phyloP scores from a whole-genome alignment of 116 monocot genomes.

The Phalaenopsis hybrid region DNA sequence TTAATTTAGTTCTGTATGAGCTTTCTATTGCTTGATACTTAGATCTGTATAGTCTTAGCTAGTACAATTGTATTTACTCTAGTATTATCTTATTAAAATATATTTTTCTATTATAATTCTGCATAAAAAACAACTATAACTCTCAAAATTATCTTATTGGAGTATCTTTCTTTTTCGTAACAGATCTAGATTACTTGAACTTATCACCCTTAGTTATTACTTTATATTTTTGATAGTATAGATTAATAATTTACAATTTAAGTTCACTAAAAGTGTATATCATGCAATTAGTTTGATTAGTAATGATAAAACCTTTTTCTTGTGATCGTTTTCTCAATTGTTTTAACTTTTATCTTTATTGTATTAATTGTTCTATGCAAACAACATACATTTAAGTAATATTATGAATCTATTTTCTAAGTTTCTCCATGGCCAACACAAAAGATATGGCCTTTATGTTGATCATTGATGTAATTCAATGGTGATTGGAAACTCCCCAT shows the following conservation, averaged over 20 bases:
- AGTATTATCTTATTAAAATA: not conserved
- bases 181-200: not conserved
- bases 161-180: not conserved
- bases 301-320: not conserved
- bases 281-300: not conserved
- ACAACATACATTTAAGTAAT: not conserved
- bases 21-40: not conserved
- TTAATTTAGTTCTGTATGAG: not conserved
- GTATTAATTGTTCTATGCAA: not conserved
- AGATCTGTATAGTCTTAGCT: not conserved
- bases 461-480: not conserved
- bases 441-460: not conserved
- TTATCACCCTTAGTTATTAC: not conserved
- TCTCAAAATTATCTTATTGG: not conserved
- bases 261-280: not conserved
- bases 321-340: not conserved
- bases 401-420: not conserved
- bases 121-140: not conserved
- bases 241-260: not conserved
- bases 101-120: not conserved
- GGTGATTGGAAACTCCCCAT: not conserved
- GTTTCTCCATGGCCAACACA: not conserved
- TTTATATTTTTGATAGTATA: not conserved
- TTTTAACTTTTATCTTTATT: not conserved
- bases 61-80: not conserved